phyloP scores from a whole-genome alignment of 441 rosid genomes.

The Arabidopsis lyrata region DNA sequence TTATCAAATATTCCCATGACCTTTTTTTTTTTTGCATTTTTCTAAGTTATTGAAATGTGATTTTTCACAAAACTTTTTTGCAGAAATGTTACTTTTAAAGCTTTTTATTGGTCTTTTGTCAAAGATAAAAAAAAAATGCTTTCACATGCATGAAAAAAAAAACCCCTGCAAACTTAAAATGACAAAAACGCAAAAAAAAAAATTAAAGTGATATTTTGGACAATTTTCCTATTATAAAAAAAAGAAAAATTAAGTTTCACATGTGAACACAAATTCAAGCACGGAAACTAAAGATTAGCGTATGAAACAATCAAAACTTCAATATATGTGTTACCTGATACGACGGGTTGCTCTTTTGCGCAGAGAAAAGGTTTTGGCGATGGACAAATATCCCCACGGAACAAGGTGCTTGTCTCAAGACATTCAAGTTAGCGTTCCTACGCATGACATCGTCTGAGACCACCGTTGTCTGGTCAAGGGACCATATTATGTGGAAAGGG shows the following conservation, averaged over 20 bases:
- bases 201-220: too few relatives aligned
- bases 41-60: not conserved
- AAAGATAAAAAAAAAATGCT: not conserved
- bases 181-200: too few relatives aligned
- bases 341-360: conserved; percentile 7
- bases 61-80: too few relatives aligned
- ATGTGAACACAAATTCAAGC: not conserved
- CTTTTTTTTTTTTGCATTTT: too few relatives aligned
- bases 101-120: not conserved
- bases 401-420: conserved; percentile 56
- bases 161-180: too few relatives aligned
- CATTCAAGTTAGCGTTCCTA: conserved; percentile 41
- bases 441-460: conserved; percentile 39
- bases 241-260: not conserved
- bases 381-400: conserved; percentile 55
- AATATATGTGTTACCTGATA: conserved; percentile 27
- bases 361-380: conserved; percentile 27
- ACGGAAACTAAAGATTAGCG: not conserved
- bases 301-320: conserved; percentile 2
- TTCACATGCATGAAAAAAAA: too few relatives aligned
- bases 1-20: not conserved
- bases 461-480: conserved; percentile 46
- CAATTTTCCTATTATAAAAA: too few relatives aligned
- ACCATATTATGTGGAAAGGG: conserved; percentile 50
- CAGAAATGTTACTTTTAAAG: too few relatives aligned